Conservation (phyloP, 2,329 filamentous ascomycete species). For the Boeremia exigua region DNA sequence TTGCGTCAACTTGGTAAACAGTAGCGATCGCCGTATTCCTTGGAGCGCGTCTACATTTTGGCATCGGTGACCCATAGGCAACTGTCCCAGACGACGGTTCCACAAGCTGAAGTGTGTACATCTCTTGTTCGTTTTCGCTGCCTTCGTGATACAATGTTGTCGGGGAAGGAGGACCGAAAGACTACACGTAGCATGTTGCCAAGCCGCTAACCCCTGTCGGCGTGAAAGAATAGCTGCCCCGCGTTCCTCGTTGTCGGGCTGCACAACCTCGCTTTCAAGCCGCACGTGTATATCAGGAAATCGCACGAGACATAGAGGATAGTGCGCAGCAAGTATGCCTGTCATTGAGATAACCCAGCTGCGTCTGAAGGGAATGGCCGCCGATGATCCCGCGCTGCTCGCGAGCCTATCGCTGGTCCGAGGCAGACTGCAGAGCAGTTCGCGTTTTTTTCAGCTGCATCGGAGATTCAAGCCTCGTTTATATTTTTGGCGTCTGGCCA, state of each 20-base stretch:
- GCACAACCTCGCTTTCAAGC: conserved; percentile 10
- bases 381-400: conserved; percentile 30
- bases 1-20: conserved; percentile 21
- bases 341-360: conserved; percentile 40
- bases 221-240: conserved; percentile 16
- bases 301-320: neutral
- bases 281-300: conserved; percentile 22
- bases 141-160: conserved; percentile 17
- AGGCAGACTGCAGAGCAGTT: conserved; percentile 33
- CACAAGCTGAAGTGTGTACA: neutral
- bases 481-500: conserved; percentile 42
- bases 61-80: neutral
- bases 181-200: conserved; percentile 13
- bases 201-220: conserved; percentile 22
- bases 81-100: neutral
- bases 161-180: conserved; percentile 10
- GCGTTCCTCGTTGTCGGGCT: conserved; percentile 24
- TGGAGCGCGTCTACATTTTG: conserved; percentile 10
- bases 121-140: neutral
- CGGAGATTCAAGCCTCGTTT: conserved; percentile 35
- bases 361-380: conserved; percentile 29
- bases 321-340: conserved; percentile 25
- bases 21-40: conserved; percentile 21
- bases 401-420: conserved; percentile 38
- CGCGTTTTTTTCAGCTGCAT: conserved; percentile 41